phyloP scores from a whole-genome alignment of 2,329 filamentous ascomycete genomes.

The Alternaria alternata region DNA sequence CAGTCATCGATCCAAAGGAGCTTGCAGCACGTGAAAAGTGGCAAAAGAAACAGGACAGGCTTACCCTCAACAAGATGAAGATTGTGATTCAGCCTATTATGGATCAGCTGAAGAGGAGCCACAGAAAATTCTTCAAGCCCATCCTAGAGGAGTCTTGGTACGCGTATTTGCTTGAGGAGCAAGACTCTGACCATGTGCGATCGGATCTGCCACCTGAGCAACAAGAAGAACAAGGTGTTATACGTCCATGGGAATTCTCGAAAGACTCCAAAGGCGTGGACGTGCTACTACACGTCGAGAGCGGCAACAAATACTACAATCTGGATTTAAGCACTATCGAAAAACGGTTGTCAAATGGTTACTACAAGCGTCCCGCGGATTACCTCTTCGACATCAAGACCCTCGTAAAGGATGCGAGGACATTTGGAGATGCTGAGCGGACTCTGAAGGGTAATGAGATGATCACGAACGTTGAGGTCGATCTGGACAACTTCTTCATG shows the following conservation, averaged over 20 bases:
- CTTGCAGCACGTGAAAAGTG: conserved; percentile 82
- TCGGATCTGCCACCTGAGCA: conserved; percentile 67
- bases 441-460: conserved; percentile 90
- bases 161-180: conserved; percentile 83
- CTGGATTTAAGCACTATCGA: conserved; percentile 92
- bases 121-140: conserved; percentile 85
- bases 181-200: conserved; percentile 71
- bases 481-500: conserved; percentile 73
- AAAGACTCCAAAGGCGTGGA: conserved; percentile 80
- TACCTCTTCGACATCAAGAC: conserved; percentile 88
- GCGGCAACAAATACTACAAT: conserved; percentile 92
- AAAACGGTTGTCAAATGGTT: conserved; percentile 95
- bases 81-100: conserved; percentile 91
- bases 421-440: conserved; percentile 81
- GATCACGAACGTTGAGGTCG: conserved; percentile 90
- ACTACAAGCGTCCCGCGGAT: conserved; percentile 89
- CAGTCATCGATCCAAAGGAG: conserved; percentile 62
- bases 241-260: conserved; percentile 79
- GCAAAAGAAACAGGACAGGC: conserved; percentile 82
- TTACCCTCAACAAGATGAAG: conserved; percentile 86
- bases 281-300: conserved; percentile 77
- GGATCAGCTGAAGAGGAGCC: conserved; percentile 92
- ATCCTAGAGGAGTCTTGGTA: conserved; percentile 76
- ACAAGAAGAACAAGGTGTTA: conserved; percentile 61
- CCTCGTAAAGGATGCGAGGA: conserved; percentile 83